Evolutionary conservation across 164 flowering plant species (phyloP).

Genomic region (Malania oleifera): DNA sequence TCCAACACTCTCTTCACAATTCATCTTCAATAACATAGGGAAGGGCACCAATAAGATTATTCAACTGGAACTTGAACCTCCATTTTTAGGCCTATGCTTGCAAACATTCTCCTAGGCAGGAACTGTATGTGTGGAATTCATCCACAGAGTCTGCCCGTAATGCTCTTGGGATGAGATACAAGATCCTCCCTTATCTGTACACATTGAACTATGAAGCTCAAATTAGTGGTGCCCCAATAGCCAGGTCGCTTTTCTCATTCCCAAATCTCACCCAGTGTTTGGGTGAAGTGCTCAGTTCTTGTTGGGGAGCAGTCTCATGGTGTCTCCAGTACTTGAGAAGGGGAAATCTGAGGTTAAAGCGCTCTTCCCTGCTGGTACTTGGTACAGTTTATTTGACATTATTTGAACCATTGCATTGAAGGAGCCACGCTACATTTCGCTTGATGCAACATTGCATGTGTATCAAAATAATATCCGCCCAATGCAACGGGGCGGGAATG

Average conservation of each 20-base stretch:
- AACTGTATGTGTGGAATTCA: conserved; percentile 76
- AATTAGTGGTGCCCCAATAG: conserved; percentile 66
- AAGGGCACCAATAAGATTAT: too few relatives aligned
- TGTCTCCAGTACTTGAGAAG: conserved; percentile 64
- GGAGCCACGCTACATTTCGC: conserved; percentile 36
- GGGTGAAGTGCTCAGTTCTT: conserved; percentile 73
- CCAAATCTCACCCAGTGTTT: conserved; percentile 35
- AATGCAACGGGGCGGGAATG: conserved; percentile 77
- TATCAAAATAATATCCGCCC: conserved; percentile 67
- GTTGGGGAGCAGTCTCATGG: conserved; percentile 67
- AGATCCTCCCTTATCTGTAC: conserved; percentile 76
- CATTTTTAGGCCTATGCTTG: too few relatives aligned
- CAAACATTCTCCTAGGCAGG: conserved; percentile 71
- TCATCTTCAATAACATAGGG: too few relatives aligned
- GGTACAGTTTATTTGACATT: conserved; percentile 78
- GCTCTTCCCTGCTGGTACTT: conserved; percentile 69
- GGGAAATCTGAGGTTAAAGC: conserved; percentile 42
- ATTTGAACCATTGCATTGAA: conserved; percentile 37
- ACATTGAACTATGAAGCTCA: conserved; percentile 83
- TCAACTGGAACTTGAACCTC: too few relatives aligned
- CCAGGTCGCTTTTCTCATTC: conserved; percentile 77
- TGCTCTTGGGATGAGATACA: conserved; percentile 75
- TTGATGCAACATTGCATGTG: conserved; percentile 68
- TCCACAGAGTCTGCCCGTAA: conserved; percentile 75
- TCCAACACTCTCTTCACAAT: too few relatives aligned